A percentile compares a stretch with the other conserved stretches of the same genome.
Evolutionary conservation across 129 eudicot species (phyloP).

Genomic region (Sambucus nigra): DNA sequence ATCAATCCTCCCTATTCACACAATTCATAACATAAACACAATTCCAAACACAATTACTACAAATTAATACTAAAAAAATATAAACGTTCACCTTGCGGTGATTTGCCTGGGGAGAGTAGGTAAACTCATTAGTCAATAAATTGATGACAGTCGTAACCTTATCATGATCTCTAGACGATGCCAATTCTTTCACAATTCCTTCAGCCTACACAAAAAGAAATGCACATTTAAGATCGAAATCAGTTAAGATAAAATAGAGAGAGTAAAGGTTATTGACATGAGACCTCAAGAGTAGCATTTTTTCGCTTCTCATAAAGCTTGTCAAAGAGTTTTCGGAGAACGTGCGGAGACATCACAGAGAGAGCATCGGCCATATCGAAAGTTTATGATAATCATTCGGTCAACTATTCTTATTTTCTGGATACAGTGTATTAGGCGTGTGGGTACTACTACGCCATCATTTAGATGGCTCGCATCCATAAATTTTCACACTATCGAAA

Average conservation of each 20-base stretch:
- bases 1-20: conserved; percentile 78
- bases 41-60: neutral
- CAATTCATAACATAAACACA: conserved; percentile 1
- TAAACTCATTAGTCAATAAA: conserved; percentile 62
- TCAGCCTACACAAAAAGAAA: conserved; percentile 51
- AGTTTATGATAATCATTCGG: too few species aligned
- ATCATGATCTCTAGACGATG: conserved; percentile 65
- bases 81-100: conserved; percentile 54
- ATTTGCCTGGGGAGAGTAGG: conserved; percentile 71
- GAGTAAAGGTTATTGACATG: neutral
- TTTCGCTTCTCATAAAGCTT: conserved; percentile 91
- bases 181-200: conserved; percentile 81
- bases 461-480: too few species aligned
- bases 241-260: neutral
- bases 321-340: conserved; percentile 79
- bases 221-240: conserved; percentile 9
- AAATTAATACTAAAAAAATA: neutral
- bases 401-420: too few species aligned
- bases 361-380: conserved; percentile 65
- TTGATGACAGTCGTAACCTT: conserved; percentile 68
- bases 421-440: too few species aligned
- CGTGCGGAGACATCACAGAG: conserved; percentile 62
- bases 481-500: too few species aligned
- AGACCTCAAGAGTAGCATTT: conserved; percentile 91
- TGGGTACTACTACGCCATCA: too few species aligned